A percentile compares a stretch with the other conserved stretches of the same genome.
Evolutionary conservation across 805 yeast species (phyloP).

Genomic region (Teunomyces gatunensis): DNA sequence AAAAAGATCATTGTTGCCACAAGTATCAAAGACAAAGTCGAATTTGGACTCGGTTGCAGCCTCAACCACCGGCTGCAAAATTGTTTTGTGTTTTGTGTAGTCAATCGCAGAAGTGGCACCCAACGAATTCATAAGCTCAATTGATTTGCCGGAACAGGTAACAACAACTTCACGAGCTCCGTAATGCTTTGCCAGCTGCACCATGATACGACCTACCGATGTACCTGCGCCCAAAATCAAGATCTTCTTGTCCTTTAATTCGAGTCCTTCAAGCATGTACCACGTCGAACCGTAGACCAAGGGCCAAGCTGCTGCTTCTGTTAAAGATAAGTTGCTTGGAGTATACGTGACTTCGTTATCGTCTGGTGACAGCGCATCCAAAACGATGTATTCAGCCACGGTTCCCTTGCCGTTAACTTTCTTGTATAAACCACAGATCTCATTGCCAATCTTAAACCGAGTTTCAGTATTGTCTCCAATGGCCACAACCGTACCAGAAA

Average conservation of each 20-base stretch:
- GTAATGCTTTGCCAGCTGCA: slow-evolving; percentile 54
- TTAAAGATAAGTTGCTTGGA: slow-evolving; percentile 40
- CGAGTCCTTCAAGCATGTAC: slow-evolving; percentile 30
- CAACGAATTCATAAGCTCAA: slow-evolving; percentile 37
- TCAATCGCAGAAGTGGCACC: slow-evolving; percentile 69
- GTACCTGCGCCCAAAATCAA: slow-evolving; percentile 75
- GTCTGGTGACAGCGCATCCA: slow-evolving; percentile 38
- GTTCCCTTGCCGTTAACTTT: slow-evolving; percentile 36
- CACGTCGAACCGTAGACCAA: slow-evolving; percentile 64
- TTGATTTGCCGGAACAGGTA: slow-evolving; percentile 51
- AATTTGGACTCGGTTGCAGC: slow-evolving; percentile 39
- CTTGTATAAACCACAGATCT: slow-evolving; percentile 24
- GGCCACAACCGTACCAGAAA: slow-evolving; percentile 30
- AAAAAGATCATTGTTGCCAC: slow-evolving; percentile 55
- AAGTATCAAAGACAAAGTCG: slow-evolving; percentile 63
- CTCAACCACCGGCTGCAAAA: slow-evolving; percentile 32
- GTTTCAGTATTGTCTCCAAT: slow-evolving; percentile 20
- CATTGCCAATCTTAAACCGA: slow-evolving; percentile 25
- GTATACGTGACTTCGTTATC: slow-evolving; percentile 46
- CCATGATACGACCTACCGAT: slow-evolving; percentile 55
- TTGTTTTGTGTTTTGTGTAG: slow-evolving; percentile 46
- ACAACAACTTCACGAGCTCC: slow-evolving; percentile 53
- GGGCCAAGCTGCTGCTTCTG: slow-evolving; percentile 66
- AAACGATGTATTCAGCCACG: slow-evolving; percentile 43
- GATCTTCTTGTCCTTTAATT: slow-evolving; percentile 44